Base-by-base conservation (phyloP, 306 rosid species). In the Glycine soja region DNA sequence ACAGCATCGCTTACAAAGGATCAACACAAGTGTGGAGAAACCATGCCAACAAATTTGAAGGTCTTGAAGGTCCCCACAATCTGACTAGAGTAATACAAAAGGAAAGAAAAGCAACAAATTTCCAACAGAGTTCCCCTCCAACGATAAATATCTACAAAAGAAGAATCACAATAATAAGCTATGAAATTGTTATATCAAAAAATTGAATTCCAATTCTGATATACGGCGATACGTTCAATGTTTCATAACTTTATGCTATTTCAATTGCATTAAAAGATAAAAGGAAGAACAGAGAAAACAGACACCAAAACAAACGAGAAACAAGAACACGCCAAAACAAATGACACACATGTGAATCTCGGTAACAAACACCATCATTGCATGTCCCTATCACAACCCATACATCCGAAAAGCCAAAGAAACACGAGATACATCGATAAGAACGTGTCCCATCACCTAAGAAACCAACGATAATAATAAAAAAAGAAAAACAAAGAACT, bases 291-390 rank as follows among this genome's bases (percentile, higher is more conserved):
- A 66, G 36, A 15, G 62, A 19, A 68, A 32, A 19, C 48, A 46
- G 67, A 63, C 12, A 52, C 34, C 71, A 72, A 78, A 73, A 62
- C n/a, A 81, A 65, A 34, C 12, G 79, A 30, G 66, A 12, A 24
- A 80, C 15, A 82, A 80, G 75, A 80, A 75, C 15, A 80, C 11
- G 70, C 51, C 82, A 82, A 78, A 78, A 67, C 42, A 82, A 69
- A 38, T 18, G 63, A 18, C 19, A 75, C 40, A 1, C 69, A 63
- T 69, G 84, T 82, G 84, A 79, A 69, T 74, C 68, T 34, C 48
- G 3, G 50, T 13, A 34, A 78, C 38, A 68, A 53, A 70, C 42
- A 75, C 8, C 75, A 68, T 70, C 72, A 68, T 36, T 11, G 45
- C 24, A 3, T 15, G 42, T 61, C 45, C 14, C 50, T 74, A 34